These are phyloP conservation scores for Solanum habrochaites DNA, from an alignment of 257 asterid species.

Conservation along the genomic window DNA sequence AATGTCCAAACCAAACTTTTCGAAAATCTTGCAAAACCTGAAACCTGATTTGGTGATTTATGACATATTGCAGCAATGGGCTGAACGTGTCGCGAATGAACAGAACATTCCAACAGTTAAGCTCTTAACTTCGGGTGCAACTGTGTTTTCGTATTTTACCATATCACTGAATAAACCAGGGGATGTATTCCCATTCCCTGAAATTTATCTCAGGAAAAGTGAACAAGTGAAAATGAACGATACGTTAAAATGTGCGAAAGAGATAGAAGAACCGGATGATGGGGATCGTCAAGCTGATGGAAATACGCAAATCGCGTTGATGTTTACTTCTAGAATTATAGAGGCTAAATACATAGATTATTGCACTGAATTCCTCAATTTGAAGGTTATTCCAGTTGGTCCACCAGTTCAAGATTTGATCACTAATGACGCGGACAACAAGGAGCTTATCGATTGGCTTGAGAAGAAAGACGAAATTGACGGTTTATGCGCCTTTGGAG, in stretches of 20 bases:
- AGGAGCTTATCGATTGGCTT: constrained; percentile 34
- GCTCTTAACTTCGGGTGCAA: constrained; percentile 24
- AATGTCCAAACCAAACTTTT: constrained; percentile 8
- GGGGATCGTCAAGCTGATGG: background rate
- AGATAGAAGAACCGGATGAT: constrained; percentile 10
- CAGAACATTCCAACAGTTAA: constrained; percentile 24
- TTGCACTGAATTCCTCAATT: constrained; percentile 1
- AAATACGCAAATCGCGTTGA: background rate
- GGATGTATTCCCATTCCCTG: background rate
- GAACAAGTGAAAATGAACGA: constrained; percentile 1
- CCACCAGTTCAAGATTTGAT: constrained; percentile 17
- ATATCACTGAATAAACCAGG: background rate
- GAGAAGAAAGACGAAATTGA: constrained; percentile 8
- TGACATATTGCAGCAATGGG: constrained; percentile 47
- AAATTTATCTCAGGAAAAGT: background rate
- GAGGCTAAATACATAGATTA: constrained; percentile 43
- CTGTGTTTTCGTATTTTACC: constrained; percentile 10
- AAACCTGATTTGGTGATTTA: constrained; percentile 25
- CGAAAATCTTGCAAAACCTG: constrained; percentile 6
- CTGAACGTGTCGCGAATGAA: background rate
- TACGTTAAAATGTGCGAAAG: background rate
- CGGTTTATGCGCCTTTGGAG: constrained; percentile 39
- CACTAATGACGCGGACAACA: background rate
- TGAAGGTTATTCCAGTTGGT: constrained; percentile 33
- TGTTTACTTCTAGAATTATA: constrained; percentile 21